Evolutionary conservation across 768 basidiomycete species (phyloP).

Genomic region (Clavulina sp.): DNA sequence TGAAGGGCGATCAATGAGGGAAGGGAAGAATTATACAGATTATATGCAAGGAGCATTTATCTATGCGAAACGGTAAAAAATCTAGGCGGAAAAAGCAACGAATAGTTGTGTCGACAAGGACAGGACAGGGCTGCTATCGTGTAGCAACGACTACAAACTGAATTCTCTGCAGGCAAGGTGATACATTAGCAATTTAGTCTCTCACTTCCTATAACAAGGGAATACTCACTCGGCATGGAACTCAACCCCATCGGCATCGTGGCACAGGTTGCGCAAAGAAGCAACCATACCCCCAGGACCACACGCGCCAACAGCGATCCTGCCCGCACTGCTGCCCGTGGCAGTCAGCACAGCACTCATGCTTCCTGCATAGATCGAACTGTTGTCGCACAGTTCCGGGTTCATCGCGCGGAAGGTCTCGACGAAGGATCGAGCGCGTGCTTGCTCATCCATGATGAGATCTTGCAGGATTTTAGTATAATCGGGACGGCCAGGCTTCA

Average conservation of each 20-base stretch:
- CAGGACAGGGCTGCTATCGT: too few species aligned
- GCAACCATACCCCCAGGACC: constrained; percentile 1
- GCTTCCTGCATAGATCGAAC: background rate
- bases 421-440: background rate
- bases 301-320: constrained; percentile 1
- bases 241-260: background rate
- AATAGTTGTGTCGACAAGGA: too few species aligned
- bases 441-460: background rate
- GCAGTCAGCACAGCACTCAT: background rate
- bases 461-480: background rate
- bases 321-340: background rate
- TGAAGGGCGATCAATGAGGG: too few species aligned
- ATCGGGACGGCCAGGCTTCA: background rate
- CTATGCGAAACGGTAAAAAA: too few species aligned
- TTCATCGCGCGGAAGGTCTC: background rate
- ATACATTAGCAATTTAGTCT: too few species aligned
- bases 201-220: too few species aligned
- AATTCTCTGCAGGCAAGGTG: too few species aligned
- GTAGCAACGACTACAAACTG: too few species aligned
- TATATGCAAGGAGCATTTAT: too few species aligned
- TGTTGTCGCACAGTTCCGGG: background rate
- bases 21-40: too few species aligned
- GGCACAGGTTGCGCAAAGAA: background rate
- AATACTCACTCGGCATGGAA: constrained; percentile 3
- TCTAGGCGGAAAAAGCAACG: too few species aligned